These are phyloP conservation scores for Solanum megistacrolobum DNA, from an alignment of 257 asterid species.

Conservation along the genomic window DNA sequence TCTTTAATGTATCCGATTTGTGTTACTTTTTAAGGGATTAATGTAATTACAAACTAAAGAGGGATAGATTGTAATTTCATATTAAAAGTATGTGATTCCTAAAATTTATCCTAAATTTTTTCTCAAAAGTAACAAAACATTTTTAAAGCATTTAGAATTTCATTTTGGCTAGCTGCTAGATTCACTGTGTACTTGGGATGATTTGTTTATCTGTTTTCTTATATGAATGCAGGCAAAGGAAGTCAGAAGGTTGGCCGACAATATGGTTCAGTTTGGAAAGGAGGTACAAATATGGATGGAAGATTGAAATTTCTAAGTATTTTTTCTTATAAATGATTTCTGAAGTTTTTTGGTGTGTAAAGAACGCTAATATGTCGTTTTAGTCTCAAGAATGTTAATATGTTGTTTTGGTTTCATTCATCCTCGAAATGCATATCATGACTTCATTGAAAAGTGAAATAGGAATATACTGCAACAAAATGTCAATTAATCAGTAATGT, in stretches of 20 bases:
- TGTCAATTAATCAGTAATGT: background rate
- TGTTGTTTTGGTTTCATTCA: background rate
- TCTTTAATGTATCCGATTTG: too few relatives aligned
- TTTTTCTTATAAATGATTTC: background rate
- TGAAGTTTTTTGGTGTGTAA: background rate
- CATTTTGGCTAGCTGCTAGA: background rate
- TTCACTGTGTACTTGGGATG: background rate
- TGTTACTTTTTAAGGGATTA: too few relatives aligned
- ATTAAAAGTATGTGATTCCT: too few relatives aligned
- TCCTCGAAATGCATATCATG: background rate
- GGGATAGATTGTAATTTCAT: too few relatives aligned
- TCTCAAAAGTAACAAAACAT: background rate
- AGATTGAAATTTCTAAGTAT: background rate
- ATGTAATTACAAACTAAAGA: too few relatives aligned
- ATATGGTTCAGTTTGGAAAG: constrained; percentile 94
- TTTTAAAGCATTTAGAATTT: background rate
- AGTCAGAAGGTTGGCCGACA: constrained; percentile 93
- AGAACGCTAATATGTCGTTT: background rate
- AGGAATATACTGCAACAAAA: background rate
- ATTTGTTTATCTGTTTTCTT: background rate
- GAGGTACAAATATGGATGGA: constrained; percentile 36
- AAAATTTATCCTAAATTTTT: too few relatives aligned
- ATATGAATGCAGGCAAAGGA: constrained; percentile 61
- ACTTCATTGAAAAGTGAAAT: background rate
- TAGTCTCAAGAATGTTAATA: background rate